Conservation (phyloP, 371 early-diverging fungal species). For the Mortierella sp. region DNA sequence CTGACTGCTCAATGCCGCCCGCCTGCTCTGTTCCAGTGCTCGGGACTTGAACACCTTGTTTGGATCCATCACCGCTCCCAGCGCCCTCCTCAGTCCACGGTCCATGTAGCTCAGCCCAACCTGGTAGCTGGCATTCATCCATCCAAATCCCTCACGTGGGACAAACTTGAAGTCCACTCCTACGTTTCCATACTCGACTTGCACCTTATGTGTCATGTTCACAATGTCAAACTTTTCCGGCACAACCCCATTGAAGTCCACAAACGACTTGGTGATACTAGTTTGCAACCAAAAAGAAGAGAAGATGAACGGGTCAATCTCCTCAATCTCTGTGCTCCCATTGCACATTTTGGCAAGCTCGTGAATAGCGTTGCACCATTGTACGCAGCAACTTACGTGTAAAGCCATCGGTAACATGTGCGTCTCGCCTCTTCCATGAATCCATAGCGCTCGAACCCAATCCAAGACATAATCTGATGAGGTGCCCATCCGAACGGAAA, state of each 20-base stretch:
- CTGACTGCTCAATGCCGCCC: constrained; percentile 1
- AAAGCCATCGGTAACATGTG: constrained; percentile 95
- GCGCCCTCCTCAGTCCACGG: constrained; percentile 76
- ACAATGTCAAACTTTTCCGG: constrained; percentile 98
- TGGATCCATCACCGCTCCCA: constrained; percentile 86
- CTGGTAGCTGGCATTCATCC: constrained; percentile 97
- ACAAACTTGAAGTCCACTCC: constrained; percentile 95
- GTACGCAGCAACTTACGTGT: constrained; percentile 65
- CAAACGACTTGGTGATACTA: constrained; percentile 90
- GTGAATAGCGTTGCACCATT: too few species aligned
- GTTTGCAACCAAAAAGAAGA: neutral
- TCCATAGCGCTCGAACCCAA: constrained; percentile 88
- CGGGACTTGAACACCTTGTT: constrained; percentile 65
- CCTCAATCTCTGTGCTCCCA: too few species aligned
- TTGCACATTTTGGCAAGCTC: too few species aligned
- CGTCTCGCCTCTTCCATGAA: constrained; percentile 80
- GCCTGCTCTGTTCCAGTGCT: neutral
- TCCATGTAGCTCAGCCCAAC: constrained; percentile 84
- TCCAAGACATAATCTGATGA: constrained; percentile 97
- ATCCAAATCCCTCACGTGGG: constrained; percentile 97
- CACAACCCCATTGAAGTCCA: constrained; percentile 97
- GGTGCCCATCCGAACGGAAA: constrained; percentile 98
- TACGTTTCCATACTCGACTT: constrained; percentile 96
- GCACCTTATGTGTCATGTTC: constrained; percentile 86
- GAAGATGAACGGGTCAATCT: neutral